These are phyloP conservation scores for Neurospora intermedia DNA, from an alignment of 495 filamentous ascomycete genomes.

Conservation along the genomic window DNA sequence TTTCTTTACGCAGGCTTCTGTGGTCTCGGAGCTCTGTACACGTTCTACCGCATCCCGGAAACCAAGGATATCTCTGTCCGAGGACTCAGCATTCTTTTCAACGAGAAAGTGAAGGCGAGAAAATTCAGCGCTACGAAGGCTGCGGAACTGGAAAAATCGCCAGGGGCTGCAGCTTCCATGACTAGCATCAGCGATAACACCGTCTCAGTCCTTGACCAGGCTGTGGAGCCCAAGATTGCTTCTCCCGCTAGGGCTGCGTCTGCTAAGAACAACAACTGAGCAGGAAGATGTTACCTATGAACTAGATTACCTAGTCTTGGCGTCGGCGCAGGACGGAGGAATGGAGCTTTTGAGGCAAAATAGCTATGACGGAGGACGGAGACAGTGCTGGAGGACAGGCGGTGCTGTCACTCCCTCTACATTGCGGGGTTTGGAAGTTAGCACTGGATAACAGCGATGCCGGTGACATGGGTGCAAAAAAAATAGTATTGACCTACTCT, in stretches of 20 bases:
- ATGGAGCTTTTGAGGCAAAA: not conserved
- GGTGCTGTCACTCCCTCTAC: not conserved
- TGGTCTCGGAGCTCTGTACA: slow-evolving; percentile 31
- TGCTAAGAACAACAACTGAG: not conserved
- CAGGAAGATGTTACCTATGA: not conserved
- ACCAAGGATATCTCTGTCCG: slow-evolving; percentile 40
- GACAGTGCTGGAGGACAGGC: not conserved
- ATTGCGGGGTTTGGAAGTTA: not conserved
- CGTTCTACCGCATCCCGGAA: slow-evolving; percentile 31
- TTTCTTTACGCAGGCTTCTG: slow-evolving; percentile 49
- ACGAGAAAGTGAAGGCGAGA: slow-evolving; percentile 34
- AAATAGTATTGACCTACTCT: not conserved
- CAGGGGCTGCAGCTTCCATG: not conserved
- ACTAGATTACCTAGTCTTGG: not conserved
- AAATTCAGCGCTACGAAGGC: slow-evolving; percentile 27
- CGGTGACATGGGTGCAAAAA: not conserved
- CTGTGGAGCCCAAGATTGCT: not conserved
- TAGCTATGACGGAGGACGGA: not conserved
- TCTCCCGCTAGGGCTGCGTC: not conserved
- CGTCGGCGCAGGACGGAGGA: not conserved
- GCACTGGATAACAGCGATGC: not conserved
- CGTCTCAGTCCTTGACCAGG: not conserved
- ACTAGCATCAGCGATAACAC: not conserved
- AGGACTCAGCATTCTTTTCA: slow-evolving; percentile 50
- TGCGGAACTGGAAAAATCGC: slow-evolving; percentile 1